phyloP scores from a whole-genome alignment of 169 alveolate genomes.

The Babesia ovata region DNA sequence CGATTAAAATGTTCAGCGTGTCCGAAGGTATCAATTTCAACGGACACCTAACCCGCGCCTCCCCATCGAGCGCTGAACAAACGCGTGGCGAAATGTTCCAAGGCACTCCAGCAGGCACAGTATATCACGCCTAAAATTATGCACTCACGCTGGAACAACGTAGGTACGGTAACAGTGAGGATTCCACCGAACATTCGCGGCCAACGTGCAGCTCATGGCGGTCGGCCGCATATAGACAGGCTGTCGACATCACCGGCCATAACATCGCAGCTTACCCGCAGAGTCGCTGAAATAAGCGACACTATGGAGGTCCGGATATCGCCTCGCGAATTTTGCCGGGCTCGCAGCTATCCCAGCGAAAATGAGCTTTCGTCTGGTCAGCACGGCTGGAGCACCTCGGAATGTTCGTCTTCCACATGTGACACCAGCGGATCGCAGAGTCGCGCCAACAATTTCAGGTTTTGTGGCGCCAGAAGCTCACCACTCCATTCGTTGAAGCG shows the following conservation, averaged over 20 bases:
- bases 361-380: constrained; percentile 32
- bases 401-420: constrained; percentile 38
- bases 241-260: neutral
- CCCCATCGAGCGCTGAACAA: constrained; percentile 12
- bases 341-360: constrained; percentile 38
- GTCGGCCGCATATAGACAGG: neutral
- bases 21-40: too few species aligned
- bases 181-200: constrained; percentile 11
- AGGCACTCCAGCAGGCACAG: too few species aligned
- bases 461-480: neutral
- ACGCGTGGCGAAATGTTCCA: too few species aligned
- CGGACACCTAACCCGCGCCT: neutral
- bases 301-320: neutral
- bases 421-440: constrained; percentile 26
- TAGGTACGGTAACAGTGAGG: constrained; percentile 4
- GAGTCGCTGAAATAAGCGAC: neutral
- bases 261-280: too few species aligned
- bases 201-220: neutral
- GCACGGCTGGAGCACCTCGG: constrained; percentile 27
- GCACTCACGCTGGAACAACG: neutral
- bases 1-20: too few species aligned
- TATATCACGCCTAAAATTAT: too few species aligned
- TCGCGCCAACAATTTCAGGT: neutral
- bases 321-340: constrained; percentile 20
- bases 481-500: constrained; percentile 30